Base-by-base conservation (phyloP, 345 rosid genomes). In the Camelina hispida region DNA sequence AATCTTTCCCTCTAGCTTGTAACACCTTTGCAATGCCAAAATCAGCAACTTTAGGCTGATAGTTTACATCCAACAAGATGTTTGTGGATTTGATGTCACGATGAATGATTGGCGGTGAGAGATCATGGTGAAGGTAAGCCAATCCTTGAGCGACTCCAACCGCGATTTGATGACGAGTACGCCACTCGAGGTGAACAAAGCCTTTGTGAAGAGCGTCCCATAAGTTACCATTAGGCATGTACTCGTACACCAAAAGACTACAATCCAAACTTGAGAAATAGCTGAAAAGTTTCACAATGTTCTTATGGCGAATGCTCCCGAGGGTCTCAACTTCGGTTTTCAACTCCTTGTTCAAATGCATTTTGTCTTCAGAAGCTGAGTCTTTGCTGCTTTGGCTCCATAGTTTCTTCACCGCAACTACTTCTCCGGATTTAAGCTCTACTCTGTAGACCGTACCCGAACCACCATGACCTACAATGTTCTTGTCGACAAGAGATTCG, bases 21-120 rank as follows among this genome's bases (percentile, higher is more conserved):
- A 91, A 78, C 52, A 91, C 96, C 81, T 94, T 94, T 84, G 98
- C 98, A 67, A 91, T 84, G 64, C 97, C 98, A 28, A 94, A 94
- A 70, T 94, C 97, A 38, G 98, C 98, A 52, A 94, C 89, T 76
- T 91, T 91, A 22, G 98, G 91, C 83, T 84, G 89, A 80, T 81
- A 87, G 63, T 89, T 83, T 25, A 83, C 78, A 71, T 94, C 97
- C 2, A 94, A 79, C 23, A 94, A 79, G 76, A 94, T 84, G 78
- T 94, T 94, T 75, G 97, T 88, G 0, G 98, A 85, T 79, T 94
- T 94, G 79, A 94, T 88, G 80, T 94, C 98, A 62, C 98, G 81
- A 80, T 94, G 98, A 72, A 94, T 87, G 53, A 94, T 88, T 6
- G 97, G 87, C 1, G 80, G 81, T 35, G 83, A 62, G 44, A 91